phyloP scores from a whole-genome alignment of 2,329 filamentous ascomycete species.

The Drechslerella stenobrocha region DNA sequence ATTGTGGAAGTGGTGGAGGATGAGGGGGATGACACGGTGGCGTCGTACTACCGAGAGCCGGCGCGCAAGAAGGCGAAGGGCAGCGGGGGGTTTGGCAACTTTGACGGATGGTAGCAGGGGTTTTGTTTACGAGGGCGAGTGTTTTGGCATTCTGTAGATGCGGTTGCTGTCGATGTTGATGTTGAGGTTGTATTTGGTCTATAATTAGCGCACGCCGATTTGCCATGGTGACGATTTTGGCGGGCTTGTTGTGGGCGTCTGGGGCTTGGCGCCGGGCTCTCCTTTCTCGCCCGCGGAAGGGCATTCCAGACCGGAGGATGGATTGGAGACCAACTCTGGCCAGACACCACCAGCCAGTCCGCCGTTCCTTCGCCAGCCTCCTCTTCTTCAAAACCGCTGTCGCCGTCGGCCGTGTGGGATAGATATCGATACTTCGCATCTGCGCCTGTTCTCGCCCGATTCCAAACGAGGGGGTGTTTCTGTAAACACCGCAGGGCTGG shows the following conservation, averaged over 20 bases:
- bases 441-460: too few relatives aligned
- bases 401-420: too few relatives aligned
- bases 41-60: conserved; percentile 65
- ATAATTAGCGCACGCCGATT: too few relatives aligned
- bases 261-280: not conserved
- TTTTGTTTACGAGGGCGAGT: not conserved
- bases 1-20: conserved; percentile 66
- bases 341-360: too few relatives aligned
- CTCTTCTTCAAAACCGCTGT: too few relatives aligned
- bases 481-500: not conserved
- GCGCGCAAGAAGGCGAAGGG: conserved; percentile 77
- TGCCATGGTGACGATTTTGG: conserved; percentile 38
- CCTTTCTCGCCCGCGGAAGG: not conserved
- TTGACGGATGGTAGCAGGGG: conserved; percentile 95
- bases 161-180: too few relatives aligned
- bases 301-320: conserved; percentile 9
- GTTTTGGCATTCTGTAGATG: not conserved
- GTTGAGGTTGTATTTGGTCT: too few relatives aligned
- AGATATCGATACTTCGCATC: too few relatives aligned
- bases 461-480: too few relatives aligned
- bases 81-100: conserved; percentile 82
- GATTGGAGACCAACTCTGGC: too few relatives aligned
- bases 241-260: not conserved
- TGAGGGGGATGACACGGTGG: conserved; percentile 54
- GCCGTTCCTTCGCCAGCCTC: conserved; percentile 3